These are phyloP conservation scores for Metschnikowia kofuensis DNA, from an alignment of 805 yeast genomes.

Conservation along the genomic window DNA sequence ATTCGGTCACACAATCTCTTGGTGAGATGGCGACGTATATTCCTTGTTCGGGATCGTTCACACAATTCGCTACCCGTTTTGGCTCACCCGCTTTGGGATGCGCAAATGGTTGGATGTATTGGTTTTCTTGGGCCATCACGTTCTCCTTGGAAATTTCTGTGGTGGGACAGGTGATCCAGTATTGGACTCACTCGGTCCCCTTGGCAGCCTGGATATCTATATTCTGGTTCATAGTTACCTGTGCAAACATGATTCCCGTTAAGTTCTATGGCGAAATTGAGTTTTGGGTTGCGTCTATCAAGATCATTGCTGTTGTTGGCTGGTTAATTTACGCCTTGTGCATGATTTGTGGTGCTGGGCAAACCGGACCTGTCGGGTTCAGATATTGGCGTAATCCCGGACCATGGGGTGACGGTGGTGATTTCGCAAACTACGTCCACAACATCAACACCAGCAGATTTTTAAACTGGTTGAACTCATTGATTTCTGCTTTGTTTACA, in stretches of 20 bases:
- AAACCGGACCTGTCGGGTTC: slow-evolving; percentile 69
- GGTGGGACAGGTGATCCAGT: slow-evolving; percentile 59
- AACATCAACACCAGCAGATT: slow-evolving; percentile 55
- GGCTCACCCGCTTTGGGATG: slow-evolving; percentile 70
- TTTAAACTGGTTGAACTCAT: slow-evolving; percentile 66
- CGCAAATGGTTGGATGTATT: slow-evolving; percentile 69
- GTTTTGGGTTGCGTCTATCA: slow-evolving; percentile 68
- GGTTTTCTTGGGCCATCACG: slow-evolving; percentile 78
- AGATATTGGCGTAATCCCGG: slow-evolving; percentile 82
- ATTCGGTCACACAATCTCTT: slow-evolving; percentile 63
- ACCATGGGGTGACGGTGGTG: slow-evolving; percentile 66
- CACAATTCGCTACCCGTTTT: slow-evolving; percentile 67
- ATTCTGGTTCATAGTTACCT: slow-evolving; percentile 55
- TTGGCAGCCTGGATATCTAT: slow-evolving; percentile 70
- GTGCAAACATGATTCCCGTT: slow-evolving; percentile 63
- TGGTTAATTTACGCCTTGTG: slow-evolving; percentile 62
- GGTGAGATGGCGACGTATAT: slow-evolving; percentile 83
- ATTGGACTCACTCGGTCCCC: slow-evolving; percentile 70
- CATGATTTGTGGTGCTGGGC: slow-evolving; percentile 76
- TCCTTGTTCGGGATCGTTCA: slow-evolving; percentile 66
- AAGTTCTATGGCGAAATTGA: slow-evolving; percentile 71
- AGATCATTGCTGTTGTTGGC: slow-evolving; percentile 69
- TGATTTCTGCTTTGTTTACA: slow-evolving; percentile 75
- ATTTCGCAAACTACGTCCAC: slow-evolving; percentile 28
- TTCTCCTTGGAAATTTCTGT: slow-evolving; percentile 72